These are phyloP conservation scores for Amylostereum areolatum DNA, from an alignment of 1,284 basidiomycete species.

Conservation along the genomic window DNA sequence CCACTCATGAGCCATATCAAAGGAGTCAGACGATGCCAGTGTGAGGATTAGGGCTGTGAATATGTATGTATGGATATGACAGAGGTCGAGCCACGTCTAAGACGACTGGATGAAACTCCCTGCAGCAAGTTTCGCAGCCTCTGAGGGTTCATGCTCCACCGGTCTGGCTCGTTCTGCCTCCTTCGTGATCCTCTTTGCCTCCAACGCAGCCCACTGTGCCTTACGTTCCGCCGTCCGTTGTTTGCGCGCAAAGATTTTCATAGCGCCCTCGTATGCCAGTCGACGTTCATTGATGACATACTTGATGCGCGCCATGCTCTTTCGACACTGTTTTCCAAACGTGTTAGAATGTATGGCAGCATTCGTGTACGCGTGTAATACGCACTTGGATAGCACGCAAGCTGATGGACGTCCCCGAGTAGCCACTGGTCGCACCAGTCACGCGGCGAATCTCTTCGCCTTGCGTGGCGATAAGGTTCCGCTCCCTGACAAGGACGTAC, in stretches of 20 bases:
- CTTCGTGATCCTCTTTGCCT: constrained; percentile 11
- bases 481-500: constrained; percentile 85
- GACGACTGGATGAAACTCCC: constrained; percentile 3
- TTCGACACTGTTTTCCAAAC: constrained; percentile 61
- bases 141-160: constrained; percentile 11
- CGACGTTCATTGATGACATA: constrained; percentile 89
- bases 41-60: no score
- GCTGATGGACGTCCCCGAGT: constrained; percentile 13
- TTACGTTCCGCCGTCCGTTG: constrained; percentile 2
- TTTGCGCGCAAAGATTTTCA: constrained; percentile 35
- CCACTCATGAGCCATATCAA: no score
- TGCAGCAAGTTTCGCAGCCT: constrained; percentile 3
- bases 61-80: no score
- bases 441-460: constrained; percentile 67
- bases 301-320: constrained; percentile 97
- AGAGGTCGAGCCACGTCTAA: not conserved
- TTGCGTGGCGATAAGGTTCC: constrained; percentile 88
- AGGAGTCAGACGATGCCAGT: no score
- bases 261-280: constrained; percentile 70
- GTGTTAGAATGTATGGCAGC: no score
- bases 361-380: constrained; percentile 19
- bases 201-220: not conserved
- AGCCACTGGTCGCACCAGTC: constrained; percentile 27
- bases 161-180: constrained; percentile 2
- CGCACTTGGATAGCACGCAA: constrained; percentile 9